Evolutionary conservation across 805 yeast species (phyloP), one percentile per base, ranked within the genome.

Genomic region (Yarrowia divulgata): DNA sequence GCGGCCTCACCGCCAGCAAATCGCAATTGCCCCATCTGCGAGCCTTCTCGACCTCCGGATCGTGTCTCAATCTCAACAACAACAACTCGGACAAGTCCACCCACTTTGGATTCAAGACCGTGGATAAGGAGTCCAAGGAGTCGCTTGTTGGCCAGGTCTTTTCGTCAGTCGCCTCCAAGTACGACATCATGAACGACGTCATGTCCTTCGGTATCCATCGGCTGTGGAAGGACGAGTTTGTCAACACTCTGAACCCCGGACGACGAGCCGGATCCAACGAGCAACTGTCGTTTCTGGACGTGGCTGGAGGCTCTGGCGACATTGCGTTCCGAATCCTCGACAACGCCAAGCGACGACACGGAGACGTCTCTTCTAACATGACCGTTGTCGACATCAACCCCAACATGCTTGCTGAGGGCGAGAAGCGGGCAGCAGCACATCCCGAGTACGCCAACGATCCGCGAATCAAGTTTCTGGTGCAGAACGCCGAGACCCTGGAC

Each of bases 291-390:
- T 94, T 95, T 76, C 84, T 95, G 72, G 99, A 95, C 79, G 98
- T 95, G 69, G 99, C 99, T 35, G 99, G 99, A 70, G 99, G 99
- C 32, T 92, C 98, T 12, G 99, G 99, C 58, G 99, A 95, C 77
- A 94, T 95, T 79, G 99, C 99, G 1, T 92, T 92, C 80, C 96
- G 99, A 2, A 84, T 95, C 72, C 82, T 95, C 71, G 97, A 93
- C 75, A 97, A 95, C 79, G 98, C 98, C 10, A 88, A 89, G 72
- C 79, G 82, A 48, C 86, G 87, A 71, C 91, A 87, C 76, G 88
- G 90, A 69, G 99, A 95, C 80, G 83, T 79, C 46, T 82, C 83
- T 71, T 87, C 92, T 42, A 87, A 88, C 34, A 95, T 95, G 95
- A 91, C 93, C 9, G 87, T 95, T 62, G 96, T 92, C 5, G 99